Evolutionary conservation across 2,329 filamentous ascomycete species (phyloP).

Genomic region (Penicillium sp.): DNA sequence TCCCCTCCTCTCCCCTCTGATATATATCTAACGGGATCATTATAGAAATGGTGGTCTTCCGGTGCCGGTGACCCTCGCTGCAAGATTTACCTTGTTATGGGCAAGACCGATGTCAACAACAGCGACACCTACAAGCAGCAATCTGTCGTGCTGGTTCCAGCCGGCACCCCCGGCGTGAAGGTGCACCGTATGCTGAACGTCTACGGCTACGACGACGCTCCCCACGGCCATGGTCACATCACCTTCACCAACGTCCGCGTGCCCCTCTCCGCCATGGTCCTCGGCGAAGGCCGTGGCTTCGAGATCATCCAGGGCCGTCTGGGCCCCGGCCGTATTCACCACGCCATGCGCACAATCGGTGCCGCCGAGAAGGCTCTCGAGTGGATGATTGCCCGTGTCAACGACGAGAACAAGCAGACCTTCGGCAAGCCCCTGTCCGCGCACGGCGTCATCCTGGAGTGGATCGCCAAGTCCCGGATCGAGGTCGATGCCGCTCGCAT

Average conservation of each 20-base stretch:
- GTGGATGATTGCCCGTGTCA: conserved; percentile 92
- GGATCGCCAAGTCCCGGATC: conserved; percentile 87
- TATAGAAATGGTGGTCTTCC: conserved; percentile 98
- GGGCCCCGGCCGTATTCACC: conserved; percentile 94
- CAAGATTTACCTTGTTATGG: conserved; percentile 94
- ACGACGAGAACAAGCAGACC: conserved; percentile 86
- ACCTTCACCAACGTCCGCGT: conserved; percentile 88
- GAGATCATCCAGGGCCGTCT: conserved; percentile 98
- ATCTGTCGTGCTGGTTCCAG: conserved; percentile 87
- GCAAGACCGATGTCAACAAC: conserved; percentile 80
- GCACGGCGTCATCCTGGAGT: conserved; percentile 93
- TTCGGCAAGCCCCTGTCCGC: conserved; percentile 86
- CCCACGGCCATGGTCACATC: conserved; percentile 94
- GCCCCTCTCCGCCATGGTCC: conserved; percentile 79
- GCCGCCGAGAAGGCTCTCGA: conserved; percentile 89
- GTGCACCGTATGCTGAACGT: conserved; percentile 92
- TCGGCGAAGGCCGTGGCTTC: conserved; percentile 92
- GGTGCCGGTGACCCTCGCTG: conserved; percentile 92
- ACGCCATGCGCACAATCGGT: conserved; percentile 94
- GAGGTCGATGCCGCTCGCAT: conserved; percentile 93
- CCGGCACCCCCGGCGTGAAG: conserved; percentile 80
- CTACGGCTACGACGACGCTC: conserved; percentile 97
- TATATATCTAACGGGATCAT: conserved; percentile 1
- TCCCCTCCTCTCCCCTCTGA: neutral
- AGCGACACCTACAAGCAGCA: conserved; percentile 83